Conservation (phyloP, 2,329 filamentous ascomycete species). For the Mycosphaerella sp. region DNA sequence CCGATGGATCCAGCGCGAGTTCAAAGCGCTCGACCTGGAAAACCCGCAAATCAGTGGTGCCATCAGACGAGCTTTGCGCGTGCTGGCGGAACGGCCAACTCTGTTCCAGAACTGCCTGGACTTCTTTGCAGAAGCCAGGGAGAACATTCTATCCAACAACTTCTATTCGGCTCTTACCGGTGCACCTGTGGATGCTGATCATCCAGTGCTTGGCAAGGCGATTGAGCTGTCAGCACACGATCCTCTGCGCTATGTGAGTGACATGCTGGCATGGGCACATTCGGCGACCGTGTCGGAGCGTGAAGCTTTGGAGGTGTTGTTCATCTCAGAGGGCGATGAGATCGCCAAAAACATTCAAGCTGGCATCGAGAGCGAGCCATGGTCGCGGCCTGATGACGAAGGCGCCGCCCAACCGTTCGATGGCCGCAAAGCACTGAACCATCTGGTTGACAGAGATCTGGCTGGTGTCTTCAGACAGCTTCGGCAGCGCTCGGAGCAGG, state of each 20-base stretch:
- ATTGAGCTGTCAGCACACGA: slow-evolving; percentile 94
- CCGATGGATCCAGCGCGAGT: slow-evolving; percentile 89
- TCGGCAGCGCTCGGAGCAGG: slow-evolving; percentile 83
- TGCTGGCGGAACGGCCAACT: slow-evolving; percentile 81
- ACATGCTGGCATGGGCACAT: slow-evolving; percentile 97
- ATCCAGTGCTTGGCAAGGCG: slow-evolving; percentile 58
- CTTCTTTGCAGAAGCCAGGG: slow-evolving; percentile 83
- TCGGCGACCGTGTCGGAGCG: slow-evolving; percentile 89
- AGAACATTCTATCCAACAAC: slow-evolving; percentile 77
- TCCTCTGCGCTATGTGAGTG: slow-evolving; percentile 81
- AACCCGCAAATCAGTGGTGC: slow-evolving; percentile 85
- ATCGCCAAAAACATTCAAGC: slow-evolving; percentile 75
- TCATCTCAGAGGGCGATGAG: slow-evolving; percentile 84
- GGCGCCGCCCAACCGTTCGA: slow-evolving; percentile 58
- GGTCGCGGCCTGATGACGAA: slow-evolving; percentile 55
- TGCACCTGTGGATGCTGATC: slow-evolving; percentile 52
- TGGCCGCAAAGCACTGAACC: slow-evolving; percentile 70
- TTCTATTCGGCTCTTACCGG: slow-evolving; percentile 88
- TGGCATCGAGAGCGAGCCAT: slow-evolving; percentile 75
- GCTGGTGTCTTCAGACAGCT: slow-evolving; percentile 74
- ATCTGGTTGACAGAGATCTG: slow-evolving; percentile 81
- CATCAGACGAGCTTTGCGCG: slow-evolving; percentile 75
- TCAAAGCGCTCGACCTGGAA: slow-evolving; percentile 86
- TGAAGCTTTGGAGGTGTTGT: slow-evolving; percentile 85
- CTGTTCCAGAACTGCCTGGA: slow-evolving; percentile 92